phyloP scores from a whole-genome alignment of 768 basidiomycete genomes.

The Termitomyces sp. region DNA sequence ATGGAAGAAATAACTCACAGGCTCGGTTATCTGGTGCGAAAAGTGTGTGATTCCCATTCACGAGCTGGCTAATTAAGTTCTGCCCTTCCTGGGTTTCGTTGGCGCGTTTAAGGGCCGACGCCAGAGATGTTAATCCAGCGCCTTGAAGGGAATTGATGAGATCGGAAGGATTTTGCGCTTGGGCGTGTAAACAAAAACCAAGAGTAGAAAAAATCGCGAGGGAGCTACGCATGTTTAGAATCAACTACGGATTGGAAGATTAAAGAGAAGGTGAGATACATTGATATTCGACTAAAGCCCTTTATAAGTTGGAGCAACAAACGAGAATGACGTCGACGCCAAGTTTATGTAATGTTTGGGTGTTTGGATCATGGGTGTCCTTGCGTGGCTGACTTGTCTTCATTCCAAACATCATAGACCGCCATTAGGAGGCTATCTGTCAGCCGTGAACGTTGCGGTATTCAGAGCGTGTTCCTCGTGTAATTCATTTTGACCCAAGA shows the following conservation, averaged over 20 bases:
- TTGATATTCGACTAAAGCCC: background rate
- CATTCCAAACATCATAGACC: background rate
- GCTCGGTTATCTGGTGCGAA: conserved; percentile 18
- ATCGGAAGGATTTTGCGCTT: conserved; percentile 9
- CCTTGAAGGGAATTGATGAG: conserved; percentile 6
- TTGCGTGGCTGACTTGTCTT: background rate
- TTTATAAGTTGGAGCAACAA: conserved; percentile 4
- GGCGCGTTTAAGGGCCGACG: conserved; percentile 1
- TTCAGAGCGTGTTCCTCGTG: background rate
- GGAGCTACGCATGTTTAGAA: conserved; percentile 3
- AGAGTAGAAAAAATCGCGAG: background rate
- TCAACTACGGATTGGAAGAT: background rate
- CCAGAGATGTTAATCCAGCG: conserved; percentile 10
- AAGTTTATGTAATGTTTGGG: background rate
- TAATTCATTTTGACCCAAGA: too few species aligned
- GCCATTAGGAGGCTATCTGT: background rate
- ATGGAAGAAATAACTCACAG: conserved; percentile 11
- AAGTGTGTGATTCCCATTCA: conserved; percentile 13
- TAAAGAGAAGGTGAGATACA: background rate
- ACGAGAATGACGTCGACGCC: conserved; percentile 8
- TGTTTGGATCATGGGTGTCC: background rate
- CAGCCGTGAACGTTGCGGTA: background rate
- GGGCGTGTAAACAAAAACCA: conserved; percentile 5
- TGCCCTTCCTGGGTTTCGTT: conserved; percentile 10
- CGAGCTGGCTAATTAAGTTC: conserved; percentile 4